Conservation (phyloP, 805 yeast genomes). For the Pichia nanzhaoensis region DNA sequence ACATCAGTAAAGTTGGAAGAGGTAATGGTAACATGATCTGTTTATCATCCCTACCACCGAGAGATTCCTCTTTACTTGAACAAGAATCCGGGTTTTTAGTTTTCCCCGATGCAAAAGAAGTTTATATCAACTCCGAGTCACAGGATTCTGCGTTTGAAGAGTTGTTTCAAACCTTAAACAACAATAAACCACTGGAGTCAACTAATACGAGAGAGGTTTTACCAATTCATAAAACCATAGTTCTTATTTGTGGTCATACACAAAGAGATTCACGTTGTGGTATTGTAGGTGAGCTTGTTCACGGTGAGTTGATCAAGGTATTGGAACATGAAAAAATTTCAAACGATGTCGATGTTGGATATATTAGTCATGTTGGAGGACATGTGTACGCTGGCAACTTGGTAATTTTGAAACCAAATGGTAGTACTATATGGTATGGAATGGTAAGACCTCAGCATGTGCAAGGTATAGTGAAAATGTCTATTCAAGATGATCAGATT, state of each 20-base stretch:
- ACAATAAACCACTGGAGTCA: not conserved
- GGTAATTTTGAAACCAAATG: slow-evolving; percentile 42
- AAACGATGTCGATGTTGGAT: slow-evolving; percentile 34
- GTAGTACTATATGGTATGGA: slow-evolving; percentile 66
- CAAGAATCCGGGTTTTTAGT: slow-evolving; percentile 6
- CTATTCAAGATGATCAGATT: slow-evolving; percentile 42
- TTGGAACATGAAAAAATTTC: slow-evolving; percentile 31
- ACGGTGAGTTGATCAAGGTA: slow-evolving; percentile 42
- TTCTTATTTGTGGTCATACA: slow-evolving; percentile 62
- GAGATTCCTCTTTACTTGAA: not conserved
- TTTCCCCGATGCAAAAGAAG: slow-evolving; percentile 11
- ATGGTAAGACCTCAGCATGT: slow-evolving; percentile 59
- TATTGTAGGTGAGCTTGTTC: slow-evolving; percentile 49
- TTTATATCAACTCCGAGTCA: not conserved
- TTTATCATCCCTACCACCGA: slow-evolving; percentile 7
- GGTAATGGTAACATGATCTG: slow-evolving; percentile 13
- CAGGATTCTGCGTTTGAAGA: not conserved
- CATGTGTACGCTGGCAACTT: slow-evolving; percentile 85
- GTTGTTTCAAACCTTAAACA: slow-evolving; percentile 4
- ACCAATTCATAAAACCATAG: slow-evolving; percentile 23
- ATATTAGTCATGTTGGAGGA: slow-evolving; percentile 76
- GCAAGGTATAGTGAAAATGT: slow-evolving; percentile 56
- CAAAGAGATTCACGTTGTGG: slow-evolving; percentile 66
- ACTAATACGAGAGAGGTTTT: slow-evolving; percentile 5
- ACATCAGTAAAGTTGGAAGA: slow-evolving; percentile 7